Evolutionary conservation across 164 flowering plant species (phyloP).

Genomic region (Chimonanthus praecox): DNA sequence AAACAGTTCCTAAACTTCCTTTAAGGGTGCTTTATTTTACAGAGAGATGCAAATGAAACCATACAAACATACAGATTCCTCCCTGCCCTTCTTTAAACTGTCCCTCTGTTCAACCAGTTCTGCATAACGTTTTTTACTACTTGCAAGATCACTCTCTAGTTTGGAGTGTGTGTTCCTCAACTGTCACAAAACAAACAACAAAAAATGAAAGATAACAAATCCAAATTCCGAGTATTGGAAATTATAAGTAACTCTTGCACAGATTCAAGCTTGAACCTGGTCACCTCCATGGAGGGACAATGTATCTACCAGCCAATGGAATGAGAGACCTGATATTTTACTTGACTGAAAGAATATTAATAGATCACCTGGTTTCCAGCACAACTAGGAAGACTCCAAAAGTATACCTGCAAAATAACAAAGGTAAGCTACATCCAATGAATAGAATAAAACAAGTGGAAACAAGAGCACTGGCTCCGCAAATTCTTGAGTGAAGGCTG

Average conservation of each 20-base stretch:
- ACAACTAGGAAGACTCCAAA: slow-evolving; percentile 99
- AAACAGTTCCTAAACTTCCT: neutral
- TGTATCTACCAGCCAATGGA: neutral
- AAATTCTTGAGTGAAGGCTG: no score
- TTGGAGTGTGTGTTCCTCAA: slow-evolving; percentile 60
- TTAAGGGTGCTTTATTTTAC: neutral
- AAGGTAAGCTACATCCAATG: slow-evolving; percentile 4
- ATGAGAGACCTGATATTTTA: neutral
- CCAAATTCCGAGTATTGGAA: no score
- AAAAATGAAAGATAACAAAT: neutral
- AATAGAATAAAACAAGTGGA: neutral
- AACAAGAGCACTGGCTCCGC: no score
- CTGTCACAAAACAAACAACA: slow-evolving; percentile 26
- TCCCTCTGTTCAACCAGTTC: slow-evolving; percentile 60
- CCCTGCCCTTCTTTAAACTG: slow-evolving; percentile 73
- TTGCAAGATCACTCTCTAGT: slow-evolving; percentile 72
- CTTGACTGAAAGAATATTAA: neutral
- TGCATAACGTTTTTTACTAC: slow-evolving; percentile 47
- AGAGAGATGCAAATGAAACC: neutral
- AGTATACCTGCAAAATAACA: slow-evolving; percentile 59
- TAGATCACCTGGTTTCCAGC: slow-evolving; percentile 89
- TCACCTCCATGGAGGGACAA: neutral
- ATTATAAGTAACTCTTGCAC: no score
- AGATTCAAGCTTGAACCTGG: neutral
- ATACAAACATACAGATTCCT: slow-evolving; percentile 65